These are phyloP conservation scores for Lipomyces yarrowii DNA, from an alignment of 1,139 yeast genomes.

Conservation along the genomic window DNA sequence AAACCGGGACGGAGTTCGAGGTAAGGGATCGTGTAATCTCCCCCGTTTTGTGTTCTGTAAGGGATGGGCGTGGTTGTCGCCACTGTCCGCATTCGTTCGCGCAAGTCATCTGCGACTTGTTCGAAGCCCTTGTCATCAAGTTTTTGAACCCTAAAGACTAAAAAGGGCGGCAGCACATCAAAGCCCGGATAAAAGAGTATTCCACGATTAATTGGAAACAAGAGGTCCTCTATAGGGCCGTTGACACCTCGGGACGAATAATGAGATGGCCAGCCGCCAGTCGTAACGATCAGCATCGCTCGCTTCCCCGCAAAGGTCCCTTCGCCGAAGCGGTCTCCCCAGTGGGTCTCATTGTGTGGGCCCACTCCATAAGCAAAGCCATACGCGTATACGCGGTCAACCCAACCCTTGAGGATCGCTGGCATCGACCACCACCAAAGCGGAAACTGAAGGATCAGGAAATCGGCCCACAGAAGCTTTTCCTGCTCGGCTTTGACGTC, in stretches of 20 bases:
- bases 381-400: slow-evolving; percentile 36
- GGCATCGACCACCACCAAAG: slow-evolving; percentile 39
- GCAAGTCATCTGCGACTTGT: background rate
- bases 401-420: slow-evolving; percentile 39
- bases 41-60: background rate
- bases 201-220: slow-evolving; percentile 37
- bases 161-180: slow-evolving; percentile 35
- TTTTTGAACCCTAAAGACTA: slow-evolving; percentile 1
- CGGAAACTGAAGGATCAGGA: slow-evolving; percentile 39
- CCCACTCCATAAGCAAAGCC: slow-evolving; percentile 36
- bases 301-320: slow-evolving; percentile 35
- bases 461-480: slow-evolving; percentile 19
- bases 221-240: slow-evolving; percentile 36
- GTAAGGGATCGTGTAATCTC: background rate
- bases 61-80: background rate
- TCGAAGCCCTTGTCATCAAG: slow-evolving; percentile 11
- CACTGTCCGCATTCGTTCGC: slow-evolving; percentile 1
- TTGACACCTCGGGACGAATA: slow-evolving; percentile 35
- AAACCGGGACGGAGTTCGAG: background rate
- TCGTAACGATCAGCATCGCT: slow-evolving; percentile 34
- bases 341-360: slow-evolving; percentile 21
- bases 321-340: slow-evolving; percentile 35
- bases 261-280: slow-evolving; percentile 33
- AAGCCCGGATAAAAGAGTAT: slow-evolving; percentile 36
- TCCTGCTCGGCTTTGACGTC: slow-evolving; percentile 18